A percentile compares a stretch with the other conserved stretches of the same genome.
These are phyloP conservation scores for Sugiyamaella neomexicana DNA, from an alignment of 1,139 yeast genomes.

Conservation along the genomic window DNA sequence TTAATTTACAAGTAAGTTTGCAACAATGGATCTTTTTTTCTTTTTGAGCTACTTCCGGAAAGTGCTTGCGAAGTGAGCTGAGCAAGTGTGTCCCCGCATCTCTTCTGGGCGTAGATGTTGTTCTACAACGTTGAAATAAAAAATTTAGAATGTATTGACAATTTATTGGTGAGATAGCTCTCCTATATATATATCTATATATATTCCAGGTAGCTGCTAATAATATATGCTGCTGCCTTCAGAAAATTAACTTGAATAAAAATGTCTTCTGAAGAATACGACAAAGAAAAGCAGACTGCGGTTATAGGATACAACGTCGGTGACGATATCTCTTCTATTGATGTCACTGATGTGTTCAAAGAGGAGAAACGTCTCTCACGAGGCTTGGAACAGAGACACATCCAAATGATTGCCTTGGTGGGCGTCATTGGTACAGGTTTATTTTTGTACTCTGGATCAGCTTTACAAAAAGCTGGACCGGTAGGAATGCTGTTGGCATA, in stretches of 20 bases:
- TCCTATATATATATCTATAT: neutral
- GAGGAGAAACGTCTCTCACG: slow-evolving; percentile 35
- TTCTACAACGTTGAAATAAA: too few relatives aligned
- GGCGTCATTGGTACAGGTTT: slow-evolving; percentile 82
- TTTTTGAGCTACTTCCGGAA: neutral
- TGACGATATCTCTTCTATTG: slow-evolving; percentile 4
- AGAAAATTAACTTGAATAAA: neutral
- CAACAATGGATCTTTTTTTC: neutral
- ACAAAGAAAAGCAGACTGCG: neutral
- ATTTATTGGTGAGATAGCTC: neutral
- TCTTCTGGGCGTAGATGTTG: too few relatives aligned
- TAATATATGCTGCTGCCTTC: neutral
- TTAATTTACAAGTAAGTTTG: neutral
- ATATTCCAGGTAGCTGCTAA: neutral
- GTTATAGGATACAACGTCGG: neutral
- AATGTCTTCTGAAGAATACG: neutral
- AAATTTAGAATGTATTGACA: too few relatives aligned
- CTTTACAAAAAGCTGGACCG: slow-evolving; percentile 74
- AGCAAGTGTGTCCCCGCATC: too few relatives aligned
- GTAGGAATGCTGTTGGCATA: slow-evolving; percentile 72
- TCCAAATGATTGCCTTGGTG: slow-evolving; percentile 78
- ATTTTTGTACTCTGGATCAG: slow-evolving; percentile 74
- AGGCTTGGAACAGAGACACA: slow-evolving; percentile 50
- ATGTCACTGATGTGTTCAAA: slow-evolving; percentile 1
- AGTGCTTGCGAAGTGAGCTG: neutral